phyloP scores from a whole-genome alignment of 768 basidiomycete species.

The Paxillus involutus region DNA sequence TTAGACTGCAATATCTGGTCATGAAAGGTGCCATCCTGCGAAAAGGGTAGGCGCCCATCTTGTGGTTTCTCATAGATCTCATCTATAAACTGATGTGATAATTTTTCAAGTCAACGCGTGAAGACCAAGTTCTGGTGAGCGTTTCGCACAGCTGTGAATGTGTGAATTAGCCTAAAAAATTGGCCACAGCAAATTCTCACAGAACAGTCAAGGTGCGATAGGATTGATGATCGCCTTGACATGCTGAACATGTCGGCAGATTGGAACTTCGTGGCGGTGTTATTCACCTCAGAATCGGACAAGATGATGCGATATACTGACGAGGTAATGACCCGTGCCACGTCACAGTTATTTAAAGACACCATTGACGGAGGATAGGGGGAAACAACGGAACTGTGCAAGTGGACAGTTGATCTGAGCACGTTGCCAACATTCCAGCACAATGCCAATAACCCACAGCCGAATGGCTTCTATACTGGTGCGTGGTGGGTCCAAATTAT shows the following conservation, averaged over 20 bases:
- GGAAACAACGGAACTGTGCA: slow-evolving; percentile 71
- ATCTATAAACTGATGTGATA: slow-evolving; percentile 17
- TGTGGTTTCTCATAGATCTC: slow-evolving; percentile 1
- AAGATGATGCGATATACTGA: slow-evolving; percentile 81
- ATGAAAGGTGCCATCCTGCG: slow-evolving; percentile 84
- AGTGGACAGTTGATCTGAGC: slow-evolving; percentile 85
- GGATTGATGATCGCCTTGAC: slow-evolving; percentile 6
- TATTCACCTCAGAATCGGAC: slow-evolving; percentile 78
- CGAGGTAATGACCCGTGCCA: slow-evolving; percentile 44
- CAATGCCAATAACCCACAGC: slow-evolving; percentile 55
- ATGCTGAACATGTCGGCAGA: slow-evolving; percentile 41
- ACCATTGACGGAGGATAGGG: slow-evolving; percentile 42
- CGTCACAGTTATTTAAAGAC: slow-evolving; percentile 9
- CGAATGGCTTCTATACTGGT: slow-evolving; percentile 80
- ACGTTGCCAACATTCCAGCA: slow-evolving; percentile 77
- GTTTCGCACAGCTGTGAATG: slow-evolving; percentile 1
- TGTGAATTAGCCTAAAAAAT: slow-evolving; percentile 9
- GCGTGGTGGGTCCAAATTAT: slow-evolving; percentile 17
- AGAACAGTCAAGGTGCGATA: slow-evolving; percentile 46
- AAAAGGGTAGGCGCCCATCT: slow-evolving; percentile 64
- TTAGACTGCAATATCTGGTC: slow-evolving; percentile 83
- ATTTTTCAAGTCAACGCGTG: slow-evolving; percentile 63
- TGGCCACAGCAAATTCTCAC: slow-evolving; percentile 66
- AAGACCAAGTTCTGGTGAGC: slow-evolving; percentile 81
- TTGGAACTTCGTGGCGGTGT: slow-evolving; percentile 75